These are phyloP conservation scores for Barnettozyma populi DNA, from an alignment of 805 yeast genomes.

Conservation along the genomic window DNA sequence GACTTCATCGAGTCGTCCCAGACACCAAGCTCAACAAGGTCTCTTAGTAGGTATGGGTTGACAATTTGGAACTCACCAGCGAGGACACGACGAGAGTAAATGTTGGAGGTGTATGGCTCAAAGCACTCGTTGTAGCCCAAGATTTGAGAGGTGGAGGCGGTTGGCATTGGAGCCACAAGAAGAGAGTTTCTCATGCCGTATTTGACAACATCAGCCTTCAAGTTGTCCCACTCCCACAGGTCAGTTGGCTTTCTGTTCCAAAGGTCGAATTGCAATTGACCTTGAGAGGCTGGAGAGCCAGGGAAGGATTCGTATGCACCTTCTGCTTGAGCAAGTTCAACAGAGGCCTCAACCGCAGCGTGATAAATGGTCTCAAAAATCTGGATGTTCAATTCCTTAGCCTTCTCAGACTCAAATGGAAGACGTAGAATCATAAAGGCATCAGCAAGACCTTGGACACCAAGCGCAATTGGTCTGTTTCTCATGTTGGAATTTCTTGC, in stretches of 20 bases:
- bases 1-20: conserved; percentile 83
- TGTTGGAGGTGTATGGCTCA: conserved; percentile 92
- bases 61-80: conserved; percentile 95
- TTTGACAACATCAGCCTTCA: conserved; percentile 52
- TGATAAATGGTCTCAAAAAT: conserved; percentile 96
- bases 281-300: conserved; percentile 90
- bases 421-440: conserved; percentile 71
- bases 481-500: conserved; percentile 72
- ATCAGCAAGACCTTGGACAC: conserved; percentile 97
- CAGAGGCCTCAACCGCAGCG: conserved; percentile 83
- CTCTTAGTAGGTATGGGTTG: conserved; percentile 78
- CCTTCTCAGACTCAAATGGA: conserved; percentile 82
- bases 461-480: conserved; percentile 92
- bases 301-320: conserved; percentile 71
- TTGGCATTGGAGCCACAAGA: conserved; percentile 94
- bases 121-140: conserved; percentile 92
- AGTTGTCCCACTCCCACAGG: conserved; percentile 79
- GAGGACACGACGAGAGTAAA: conserved; percentile 83
- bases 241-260: conserved; percentile 78
- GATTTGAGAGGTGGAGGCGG: conserved; percentile 96
- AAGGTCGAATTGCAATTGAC: conserved; percentile 77
- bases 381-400: conserved; percentile 69
- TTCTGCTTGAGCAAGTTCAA: conserved; percentile 63
- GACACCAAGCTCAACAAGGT: conserved; percentile 71
- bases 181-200: conserved; percentile 84